These are phyloP conservation scores for Garcia nutans DNA, from an alignment of 345 rosid species.

Conservation along the genomic window DNA sequence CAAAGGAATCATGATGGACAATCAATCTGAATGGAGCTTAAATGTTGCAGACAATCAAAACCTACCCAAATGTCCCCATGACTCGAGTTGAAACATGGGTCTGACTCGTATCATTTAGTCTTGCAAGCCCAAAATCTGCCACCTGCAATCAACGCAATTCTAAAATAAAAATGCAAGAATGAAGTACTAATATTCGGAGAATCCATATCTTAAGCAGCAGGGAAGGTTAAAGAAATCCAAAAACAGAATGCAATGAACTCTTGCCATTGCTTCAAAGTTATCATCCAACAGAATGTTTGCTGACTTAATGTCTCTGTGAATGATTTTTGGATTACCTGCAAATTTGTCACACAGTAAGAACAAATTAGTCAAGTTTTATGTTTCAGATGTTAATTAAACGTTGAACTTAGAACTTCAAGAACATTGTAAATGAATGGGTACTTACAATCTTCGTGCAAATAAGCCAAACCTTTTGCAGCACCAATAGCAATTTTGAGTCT, in stretches of 20 bases:
- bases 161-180: background rate
- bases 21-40: slow-evolving; percentile 8
- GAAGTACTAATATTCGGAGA: background rate
- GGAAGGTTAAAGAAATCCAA: background rate
- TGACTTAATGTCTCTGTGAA: slow-evolving; percentile 92
- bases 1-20: background rate
- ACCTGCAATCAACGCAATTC: slow-evolving; percentile 47
- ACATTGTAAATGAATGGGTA: slow-evolving; percentile 14
- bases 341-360: slow-evolving; percentile 14
- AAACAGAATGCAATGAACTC: slow-evolving; percentile 3
- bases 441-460: slow-evolving; percentile 97
- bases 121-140: slow-evolving; percentile 98
- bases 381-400: background rate
- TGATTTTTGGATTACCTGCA: slow-evolving; percentile 88
- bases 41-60: slow-evolving; percentile 17
- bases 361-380: background rate
- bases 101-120: slow-evolving; percentile 67
- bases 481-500: slow-evolving; percentile 89
- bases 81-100: slow-evolving; percentile 99
- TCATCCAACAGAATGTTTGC: slow-evolving; percentile 84
- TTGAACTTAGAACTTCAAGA: background rate
- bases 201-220: background rate
- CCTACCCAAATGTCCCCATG: slow-evolving; percentile 98
- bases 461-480: slow-evolving; percentile 96
- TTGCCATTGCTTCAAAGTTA: slow-evolving; percentile 83